These are phyloP conservation scores for Suillus sp. DNA, from an alignment of 768 basidiomycete species.

Conservation along the genomic window DNA sequence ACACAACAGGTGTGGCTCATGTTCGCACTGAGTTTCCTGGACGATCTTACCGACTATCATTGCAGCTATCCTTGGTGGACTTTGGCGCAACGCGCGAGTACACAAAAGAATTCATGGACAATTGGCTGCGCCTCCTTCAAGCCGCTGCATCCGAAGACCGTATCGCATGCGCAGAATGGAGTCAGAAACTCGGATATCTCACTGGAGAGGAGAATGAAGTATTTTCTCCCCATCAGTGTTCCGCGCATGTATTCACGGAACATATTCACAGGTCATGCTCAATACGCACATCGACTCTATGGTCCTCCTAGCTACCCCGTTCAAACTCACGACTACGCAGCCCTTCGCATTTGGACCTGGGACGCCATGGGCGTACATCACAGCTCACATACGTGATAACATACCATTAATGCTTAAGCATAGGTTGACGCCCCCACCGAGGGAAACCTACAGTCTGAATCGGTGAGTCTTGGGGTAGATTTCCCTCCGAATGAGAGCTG, in stretches of 20 bases:
- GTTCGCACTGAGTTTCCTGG: not conserved
- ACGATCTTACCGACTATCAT: conserved; percentile 43
- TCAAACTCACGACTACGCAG: conserved; percentile 61
- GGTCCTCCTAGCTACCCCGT: conserved; percentile 83
- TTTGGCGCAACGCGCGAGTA: conserved; percentile 95
- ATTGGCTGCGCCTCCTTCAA: conserved; percentile 82
- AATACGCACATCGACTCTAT: conserved; percentile 85
- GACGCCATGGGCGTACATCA: conserved; percentile 68
- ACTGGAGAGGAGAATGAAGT: conserved; percentile 88
- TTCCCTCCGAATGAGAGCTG: not conserved
- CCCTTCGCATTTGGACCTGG: conserved; percentile 80
- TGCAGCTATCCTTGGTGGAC: conserved; percentile 71
- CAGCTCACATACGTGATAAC: conserved; percentile 69
- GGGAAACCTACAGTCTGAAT: conserved; percentile 94
- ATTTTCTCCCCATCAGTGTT: not conserved
- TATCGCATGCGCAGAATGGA: conserved; percentile 68
- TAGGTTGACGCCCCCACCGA: conserved; percentile 88
- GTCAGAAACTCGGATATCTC: conserved; percentile 83
- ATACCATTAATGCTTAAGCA: conserved; percentile 92
- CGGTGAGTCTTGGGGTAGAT: conserved; percentile 47
- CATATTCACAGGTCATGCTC: conserved; percentile 61
- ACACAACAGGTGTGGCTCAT: conserved; percentile 54
- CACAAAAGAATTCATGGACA: conserved; percentile 81
- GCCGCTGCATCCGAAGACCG: conserved; percentile 75
- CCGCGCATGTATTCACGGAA: not conserved